Evolutionary conservation across 345 rosid species (phyloP), one percentile per base, ranked within the genome.

Genomic region (Nephelium lappaceum): DNA sequence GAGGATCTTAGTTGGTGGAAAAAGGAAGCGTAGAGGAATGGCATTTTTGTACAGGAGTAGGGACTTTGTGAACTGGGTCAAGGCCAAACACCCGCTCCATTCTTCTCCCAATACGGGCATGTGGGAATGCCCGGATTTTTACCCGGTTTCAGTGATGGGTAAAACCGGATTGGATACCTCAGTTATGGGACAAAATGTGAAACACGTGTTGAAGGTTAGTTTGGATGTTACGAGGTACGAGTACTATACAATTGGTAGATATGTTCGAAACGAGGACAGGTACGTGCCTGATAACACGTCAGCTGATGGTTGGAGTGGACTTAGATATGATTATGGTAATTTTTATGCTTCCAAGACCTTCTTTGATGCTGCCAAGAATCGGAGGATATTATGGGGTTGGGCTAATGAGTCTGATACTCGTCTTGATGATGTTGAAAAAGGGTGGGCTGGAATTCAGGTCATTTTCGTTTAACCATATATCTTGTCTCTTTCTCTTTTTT

Each of bases 111-210:
- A 76, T 0, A 87, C 97, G 16, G 97, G 93, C n/a, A 91, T 88
- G 95, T 93, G 93, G 95, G 99, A 96, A 69, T 94, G 99, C 82
- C 99, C 92, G 0, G 99, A 95, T 78, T 93, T 95, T 68, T 95
- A 75, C 69, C 97, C 99, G 0, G 94, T 94, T 66, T 61, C 87
- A 2, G 0, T 72, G 12, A 58, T 79, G 14, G 82, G 89, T 5
- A 14, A 75, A 65, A 63, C 75, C 19, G 97, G 98, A 21, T 68
- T 91, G 87, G 97, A 94, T 69, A 66, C 80, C 5, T 83, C 77
- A 58, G 83, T 76, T 0, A 4, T 16, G 0, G 84, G 88, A 21
- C 23, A 42, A 16, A 67, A 80, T 42, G 76, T 85, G 41, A 93
- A 88, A 67, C 90, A 89, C 61, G 89, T 89, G 3, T 73, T 94